These are phyloP conservation scores for Avena sativa DNA, from an alignment of 176 grass and related monocot species.

Conservation along the genomic window DNA sequence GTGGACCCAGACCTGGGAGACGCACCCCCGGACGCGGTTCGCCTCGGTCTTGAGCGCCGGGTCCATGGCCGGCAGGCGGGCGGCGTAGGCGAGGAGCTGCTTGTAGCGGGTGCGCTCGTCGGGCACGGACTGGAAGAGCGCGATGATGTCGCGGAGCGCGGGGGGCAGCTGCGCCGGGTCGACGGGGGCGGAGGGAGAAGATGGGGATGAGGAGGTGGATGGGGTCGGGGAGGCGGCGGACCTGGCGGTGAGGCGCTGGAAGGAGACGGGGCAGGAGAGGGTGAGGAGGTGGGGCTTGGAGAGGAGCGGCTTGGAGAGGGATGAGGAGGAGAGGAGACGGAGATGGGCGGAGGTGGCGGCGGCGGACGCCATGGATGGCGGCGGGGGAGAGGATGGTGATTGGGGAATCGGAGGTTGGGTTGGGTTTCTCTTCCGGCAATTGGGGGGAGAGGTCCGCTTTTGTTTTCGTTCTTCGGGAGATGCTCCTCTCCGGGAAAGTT, in stretches of 20 bases:
- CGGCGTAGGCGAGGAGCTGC: constrained; percentile 89
- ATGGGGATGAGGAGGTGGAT: constrained; percentile 18
- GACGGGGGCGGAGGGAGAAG: constrained; percentile 20
- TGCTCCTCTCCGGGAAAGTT: neutral
- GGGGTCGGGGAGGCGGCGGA: constrained; percentile 46
- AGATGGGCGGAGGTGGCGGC: constrained; percentile 30
- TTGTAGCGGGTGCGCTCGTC: constrained; percentile 83
- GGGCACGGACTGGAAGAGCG: constrained; percentile 79
- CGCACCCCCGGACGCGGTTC: constrained; percentile 77
- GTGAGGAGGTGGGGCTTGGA: constrained; percentile 51
- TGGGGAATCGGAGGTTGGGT: constrained; percentile 8
- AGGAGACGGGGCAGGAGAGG: constrained; percentile 67
- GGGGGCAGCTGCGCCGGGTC: constrained; percentile 61
- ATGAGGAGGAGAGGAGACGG: constrained; percentile 33
- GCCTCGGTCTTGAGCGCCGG: constrained; percentile 68
- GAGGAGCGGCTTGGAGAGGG: constrained; percentile 36
- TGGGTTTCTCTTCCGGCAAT: neutral
- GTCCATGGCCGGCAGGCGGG: constrained; percentile 73
- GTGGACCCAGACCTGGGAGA: constrained; percentile 93
- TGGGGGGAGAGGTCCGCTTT: neutral
- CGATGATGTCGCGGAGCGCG: constrained; percentile 68
- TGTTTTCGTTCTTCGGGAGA: constrained; percentile 7
- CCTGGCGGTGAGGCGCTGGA: constrained; percentile 64
- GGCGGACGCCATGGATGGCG: constrained; percentile 38
- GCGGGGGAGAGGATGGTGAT: neutral